phyloP scores from a whole-genome alignment of 305 asterid species.

The Solanum hybrid region DNA sequence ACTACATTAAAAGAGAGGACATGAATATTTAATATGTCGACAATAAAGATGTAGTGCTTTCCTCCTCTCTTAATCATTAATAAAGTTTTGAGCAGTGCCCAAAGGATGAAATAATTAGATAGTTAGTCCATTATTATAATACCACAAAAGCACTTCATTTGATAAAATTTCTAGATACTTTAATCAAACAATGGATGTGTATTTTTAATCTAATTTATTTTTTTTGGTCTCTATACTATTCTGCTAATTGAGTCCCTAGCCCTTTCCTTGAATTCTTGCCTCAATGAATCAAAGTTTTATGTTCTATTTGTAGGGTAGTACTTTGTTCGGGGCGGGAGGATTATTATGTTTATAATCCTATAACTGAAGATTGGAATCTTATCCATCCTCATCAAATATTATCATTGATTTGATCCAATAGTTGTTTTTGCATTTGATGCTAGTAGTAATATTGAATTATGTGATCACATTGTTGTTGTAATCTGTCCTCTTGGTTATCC shows the following conservation, averaged over 20 bases:
- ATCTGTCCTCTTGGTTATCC: not conserved
- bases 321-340: not conserved
- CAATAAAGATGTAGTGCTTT: not conserved
- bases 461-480: not conserved
- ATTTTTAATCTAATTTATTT: too few relatives aligned
- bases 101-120: not conserved
- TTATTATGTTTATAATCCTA: too few relatives aligned
- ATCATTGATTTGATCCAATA: too few relatives aligned
- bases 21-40: not conserved
- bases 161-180: not conserved
- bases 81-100: not conserved
- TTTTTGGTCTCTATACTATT: too few relatives aligned
- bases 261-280: not conserved
- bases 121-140: too few relatives aligned
- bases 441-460: not conserved
- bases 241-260: not conserved
- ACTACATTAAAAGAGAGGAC: not conserved
- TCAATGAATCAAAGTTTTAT: not conserved
- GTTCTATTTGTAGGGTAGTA: not conserved
- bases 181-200: not conserved
- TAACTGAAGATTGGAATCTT: not conserved
- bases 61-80: not conserved
- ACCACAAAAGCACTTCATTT: too few relatives aligned
- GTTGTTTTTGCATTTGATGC: not conserved
- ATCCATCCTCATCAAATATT: not conserved